Conservation (phyloP, 1,139 yeast species). For the Debaryomyces fabryi region DNA sequence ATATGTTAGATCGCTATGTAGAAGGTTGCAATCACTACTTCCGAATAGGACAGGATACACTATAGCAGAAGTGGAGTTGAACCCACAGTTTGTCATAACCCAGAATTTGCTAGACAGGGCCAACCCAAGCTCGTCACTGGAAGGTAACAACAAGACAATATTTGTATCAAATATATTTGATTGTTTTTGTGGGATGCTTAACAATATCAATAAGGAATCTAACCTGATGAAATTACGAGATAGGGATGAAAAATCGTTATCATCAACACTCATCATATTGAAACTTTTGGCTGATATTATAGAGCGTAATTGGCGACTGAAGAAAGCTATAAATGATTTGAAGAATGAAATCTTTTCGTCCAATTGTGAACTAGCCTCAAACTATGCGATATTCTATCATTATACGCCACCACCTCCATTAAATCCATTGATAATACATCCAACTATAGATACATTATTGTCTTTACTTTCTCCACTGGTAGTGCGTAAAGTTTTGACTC, state of each 20-base stretch:
- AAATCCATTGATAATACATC: slow-evolving; percentile 16
- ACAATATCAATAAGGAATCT: slow-evolving; percentile 33
- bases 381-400: slow-evolving; percentile 26
- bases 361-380: slow-evolving; percentile 13
- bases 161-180: slow-evolving; percentile 26
- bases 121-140: slow-evolving; percentile 15
- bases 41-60: slow-evolving; percentile 46
- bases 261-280: slow-evolving; percentile 38
- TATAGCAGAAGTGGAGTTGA: slow-evolving; percentile 47
- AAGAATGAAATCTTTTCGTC: slow-evolving; percentile 9
- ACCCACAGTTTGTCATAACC: slow-evolving; percentile 42
- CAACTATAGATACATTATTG: slow-evolving; percentile 24
- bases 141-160: slow-evolving; percentile 12
- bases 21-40: slow-evolving; percentile 37
- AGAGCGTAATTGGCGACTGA: slow-evolving; percentile 31
- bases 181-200: slow-evolving; percentile 29
- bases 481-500: slow-evolving; percentile 23
- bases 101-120: slow-evolving; percentile 30
- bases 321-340: slow-evolving; percentile 4
- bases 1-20: slow-evolving; percentile 25
- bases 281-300: slow-evolving; percentile 36
- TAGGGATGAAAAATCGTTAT: slow-evolving; percentile 35
- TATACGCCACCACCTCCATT: slow-evolving; percentile 26
- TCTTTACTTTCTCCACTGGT: slow-evolving; percentile 26
- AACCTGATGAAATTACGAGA: slow-evolving; percentile 28